Percentiles rank a stretch among this genome's conserved stretches.
Evolutionary conservation across 164 flowering plant genomes (phyloP).

Genomic region (Piper longum): DNA sequence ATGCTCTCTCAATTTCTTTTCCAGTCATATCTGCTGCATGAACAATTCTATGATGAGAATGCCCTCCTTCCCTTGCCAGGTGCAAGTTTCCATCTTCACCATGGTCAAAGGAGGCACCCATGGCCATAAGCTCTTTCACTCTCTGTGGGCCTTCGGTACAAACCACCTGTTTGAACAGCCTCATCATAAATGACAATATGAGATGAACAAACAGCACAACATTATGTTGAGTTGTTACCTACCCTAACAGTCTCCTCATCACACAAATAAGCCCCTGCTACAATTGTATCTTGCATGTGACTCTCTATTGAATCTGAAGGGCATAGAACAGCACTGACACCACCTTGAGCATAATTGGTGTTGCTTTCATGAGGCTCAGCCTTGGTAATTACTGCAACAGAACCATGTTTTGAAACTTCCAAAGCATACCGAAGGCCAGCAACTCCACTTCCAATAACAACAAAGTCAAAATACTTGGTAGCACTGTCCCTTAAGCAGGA

Average conservation of each 20-base stretch:
- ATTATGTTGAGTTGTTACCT: constrained; percentile 1
- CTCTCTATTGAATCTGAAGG: constrained; percentile 87
- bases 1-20: constrained; percentile 87
- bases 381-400: constrained; percentile 93
- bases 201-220: not conserved
- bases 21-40: constrained; percentile 99
- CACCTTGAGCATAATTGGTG: constrained; percentile 99
- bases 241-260: constrained; percentile 97
- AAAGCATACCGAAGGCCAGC: constrained; percentile 96
- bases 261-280: constrained; percentile 95
- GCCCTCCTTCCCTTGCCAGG: constrained; percentile 94
- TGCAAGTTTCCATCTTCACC: constrained; percentile 97
- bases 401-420: constrained; percentile 85
- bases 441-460: constrained; percentile 91
- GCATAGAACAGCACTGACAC: constrained; percentile 91
- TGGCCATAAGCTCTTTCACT: constrained; percentile 77
- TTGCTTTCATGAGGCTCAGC: constrained; percentile 95
- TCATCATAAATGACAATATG: not conserved
- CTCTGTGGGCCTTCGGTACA: constrained; percentile 98
- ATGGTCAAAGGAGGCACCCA: constrained; percentile 98
- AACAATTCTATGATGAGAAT: constrained; percentile 87
- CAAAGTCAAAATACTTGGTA: constrained; percentile 71
- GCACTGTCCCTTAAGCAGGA: constrained; percentile 39
- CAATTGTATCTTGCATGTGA: constrained; percentile 87
- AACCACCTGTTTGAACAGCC: constrained; percentile 45